Base-by-base conservation (phyloP, 2,329 filamentous ascomycete species). In the Arthroderma uncinatum region DNA sequence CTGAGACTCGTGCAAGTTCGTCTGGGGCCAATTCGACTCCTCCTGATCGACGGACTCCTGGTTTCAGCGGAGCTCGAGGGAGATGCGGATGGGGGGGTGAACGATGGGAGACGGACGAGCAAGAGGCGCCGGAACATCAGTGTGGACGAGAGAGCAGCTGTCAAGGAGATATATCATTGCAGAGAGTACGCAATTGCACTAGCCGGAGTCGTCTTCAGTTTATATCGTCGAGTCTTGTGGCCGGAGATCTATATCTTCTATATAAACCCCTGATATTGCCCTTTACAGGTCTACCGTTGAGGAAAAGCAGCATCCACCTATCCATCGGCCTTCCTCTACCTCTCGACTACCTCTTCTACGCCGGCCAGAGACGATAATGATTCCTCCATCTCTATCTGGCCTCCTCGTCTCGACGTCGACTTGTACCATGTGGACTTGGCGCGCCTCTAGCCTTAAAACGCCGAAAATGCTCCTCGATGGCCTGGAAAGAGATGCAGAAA, bases 41-140 rank as follows among this genome's bases (percentile, higher is more conserved):
- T 47, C 40, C 40, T 47, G 40, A 47, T 47, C 40, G 40, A 47
- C 40, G 37, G 40, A 23, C 40, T 47, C 40, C 40, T 47, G 40
- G 40, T 47, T 47, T 47, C 40, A 47, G 40, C 40, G 40, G 40
- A 47, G 19, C 40, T 47, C 12, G 23, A 21, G 39, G 39, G 39
- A 42, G n/a, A n/a, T n/a, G n/a, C 39, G 7, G 39, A 42, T 8
- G 39, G 39, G 40, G 40, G 19, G 40, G 40, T 47, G 10, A 19
- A 10, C 9, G 40, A 21, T 21, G 10, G 19, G 2, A 25, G 21
- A 14, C 14, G 21, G 40, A 28, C 40, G 10, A 10, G 40, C 19
- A 47, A 28, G 19, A 25, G 19, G 7, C 40, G 2, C 19, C 40
- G 40, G 40, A 42, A 21, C 9, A 10, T n/a, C 16, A 19, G 23